Evolutionary conservation across 192 early-diverging fungal species (phyloP).

Genomic region (Backusella psychrophila): DNA sequence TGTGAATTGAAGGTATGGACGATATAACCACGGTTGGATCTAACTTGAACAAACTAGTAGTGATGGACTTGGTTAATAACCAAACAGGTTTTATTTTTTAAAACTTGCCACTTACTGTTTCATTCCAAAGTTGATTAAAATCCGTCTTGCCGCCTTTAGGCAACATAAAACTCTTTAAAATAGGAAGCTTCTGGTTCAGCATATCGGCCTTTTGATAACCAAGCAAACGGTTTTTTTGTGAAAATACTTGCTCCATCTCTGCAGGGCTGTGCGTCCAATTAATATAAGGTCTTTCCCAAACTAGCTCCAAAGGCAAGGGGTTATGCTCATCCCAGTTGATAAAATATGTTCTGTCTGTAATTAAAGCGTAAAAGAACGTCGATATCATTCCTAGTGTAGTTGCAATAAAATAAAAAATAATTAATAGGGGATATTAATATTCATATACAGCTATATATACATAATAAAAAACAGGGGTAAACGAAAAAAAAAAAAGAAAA

Average conservation of each 20-base stretch:
- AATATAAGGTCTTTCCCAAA: slow-evolving; percentile 41
- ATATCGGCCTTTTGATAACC: slow-evolving; percentile 22
- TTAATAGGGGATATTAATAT: slow-evolving; percentile 1
- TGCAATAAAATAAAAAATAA: not conserved
- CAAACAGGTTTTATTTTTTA: not conserved
- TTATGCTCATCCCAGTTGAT: slow-evolving; percentile 38
- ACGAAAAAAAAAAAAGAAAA: not conserved
- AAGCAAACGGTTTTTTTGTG: slow-evolving; percentile 9
- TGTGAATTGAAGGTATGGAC: slow-evolving; percentile 37
- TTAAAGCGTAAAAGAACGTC: slow-evolving; percentile 41
- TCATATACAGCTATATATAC: not conserved
- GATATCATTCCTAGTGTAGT: slow-evolving; percentile 42
- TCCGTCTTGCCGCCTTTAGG: slow-evolving; percentile 31
- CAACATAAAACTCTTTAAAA: slow-evolving; percentile 20
- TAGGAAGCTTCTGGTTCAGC: slow-evolving; percentile 26
- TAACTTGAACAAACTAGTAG: slow-evolving; percentile 29
- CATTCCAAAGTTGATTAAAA: slow-evolving; percentile 33
- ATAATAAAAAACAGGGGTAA: not conserved
- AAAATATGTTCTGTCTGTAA: slow-evolving; percentile 40
- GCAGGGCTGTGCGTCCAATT: slow-evolving; percentile 38
- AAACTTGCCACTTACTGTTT: slow-evolving; percentile 3
- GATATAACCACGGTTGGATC: slow-evolving; percentile 42
- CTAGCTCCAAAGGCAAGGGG: slow-evolving; percentile 35
- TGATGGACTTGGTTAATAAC: not conserved
- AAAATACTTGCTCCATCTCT: slow-evolving; percentile 24